Percentiles rank a stretch among this genome's conserved stretches.
phyloP scores from a whole-genome alignment of 257 asterid species.

The Nicotiana noctiflora region DNA sequence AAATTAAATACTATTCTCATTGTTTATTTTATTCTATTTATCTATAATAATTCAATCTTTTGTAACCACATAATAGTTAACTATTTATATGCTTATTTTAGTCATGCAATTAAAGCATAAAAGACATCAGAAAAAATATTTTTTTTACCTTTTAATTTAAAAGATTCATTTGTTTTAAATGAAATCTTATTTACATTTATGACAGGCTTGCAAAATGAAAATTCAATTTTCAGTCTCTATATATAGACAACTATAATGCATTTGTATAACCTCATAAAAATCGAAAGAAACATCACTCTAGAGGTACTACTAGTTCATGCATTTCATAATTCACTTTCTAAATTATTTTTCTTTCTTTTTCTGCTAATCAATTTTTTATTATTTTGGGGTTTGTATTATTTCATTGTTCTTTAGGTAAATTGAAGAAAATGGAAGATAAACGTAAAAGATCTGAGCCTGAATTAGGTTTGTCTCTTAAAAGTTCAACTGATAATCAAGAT shows the following conservation, averaged over 20 bases:
- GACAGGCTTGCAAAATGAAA: neutral
- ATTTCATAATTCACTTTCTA: neutral
- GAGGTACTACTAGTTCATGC: neutral
- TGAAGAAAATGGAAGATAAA: neutral
- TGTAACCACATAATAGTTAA: neutral
- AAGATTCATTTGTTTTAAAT: neutral
- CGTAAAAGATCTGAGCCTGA: neutral
- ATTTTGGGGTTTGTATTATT: neutral
- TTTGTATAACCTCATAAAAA: neutral
- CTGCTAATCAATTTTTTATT: neutral
- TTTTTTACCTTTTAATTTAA: neutral
- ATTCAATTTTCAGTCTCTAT: neutral
- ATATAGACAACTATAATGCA: neutral
- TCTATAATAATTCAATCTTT: neutral
- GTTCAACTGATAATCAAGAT: neutral
- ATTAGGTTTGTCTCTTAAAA: neutral
- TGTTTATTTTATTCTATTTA: neutral
- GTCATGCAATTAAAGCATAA: neutral
- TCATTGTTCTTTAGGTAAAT: neutral
- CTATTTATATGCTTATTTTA: neutral
- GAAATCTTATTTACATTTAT: neutral
- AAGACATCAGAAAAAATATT: neutral
- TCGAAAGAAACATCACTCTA: neutral
- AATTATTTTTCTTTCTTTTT: neutral
- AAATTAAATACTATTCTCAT: neutral